These are phyloP conservation scores for Pterocarpus macrocarpus DNA, from an alignment of 306 rosid species.

Conservation along the genomic window DNA sequence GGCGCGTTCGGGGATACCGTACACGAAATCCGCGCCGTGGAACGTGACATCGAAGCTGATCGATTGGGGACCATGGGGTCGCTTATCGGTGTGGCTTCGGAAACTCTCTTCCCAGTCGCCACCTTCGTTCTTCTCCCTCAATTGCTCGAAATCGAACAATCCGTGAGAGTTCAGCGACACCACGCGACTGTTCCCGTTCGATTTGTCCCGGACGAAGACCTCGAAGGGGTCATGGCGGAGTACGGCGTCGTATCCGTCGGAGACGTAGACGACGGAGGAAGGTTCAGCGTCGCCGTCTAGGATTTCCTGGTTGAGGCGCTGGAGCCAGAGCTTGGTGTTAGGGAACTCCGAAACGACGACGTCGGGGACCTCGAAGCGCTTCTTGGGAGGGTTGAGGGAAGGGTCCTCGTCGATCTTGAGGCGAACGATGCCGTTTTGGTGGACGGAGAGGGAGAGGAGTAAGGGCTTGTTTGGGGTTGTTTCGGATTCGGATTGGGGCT, in stretches of 20 bases:
- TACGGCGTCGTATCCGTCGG: constrained; percentile 79
- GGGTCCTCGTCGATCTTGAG: constrained; percentile 87
- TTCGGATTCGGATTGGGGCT: constrained; percentile 11
- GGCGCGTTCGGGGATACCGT: constrained; percentile 95
- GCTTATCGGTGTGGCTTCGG: constrained; percentile 68
- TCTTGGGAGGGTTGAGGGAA: constrained; percentile 62
- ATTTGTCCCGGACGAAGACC: constrained; percentile 70
- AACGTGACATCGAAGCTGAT: constrained; percentile 91
- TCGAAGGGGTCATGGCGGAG: constrained; percentile 91
- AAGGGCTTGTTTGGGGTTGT: constrained; percentile 60
- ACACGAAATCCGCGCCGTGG: constrained; percentile 79
- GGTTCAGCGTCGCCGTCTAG: constrained; percentile 48
- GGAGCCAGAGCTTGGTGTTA: constrained; percentile 73
- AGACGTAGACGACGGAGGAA: constrained; percentile 69
- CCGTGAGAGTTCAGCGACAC: constrained; percentile 85
- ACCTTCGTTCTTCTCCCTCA: constrained; percentile 68
- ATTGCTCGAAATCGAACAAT: constrained; percentile 87
- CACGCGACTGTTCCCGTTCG: constrained; percentile 46
- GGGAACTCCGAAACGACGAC: constrained; percentile 72
- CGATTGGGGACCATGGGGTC: constrained; percentile 95
- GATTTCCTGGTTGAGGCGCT: constrained; percentile 58
- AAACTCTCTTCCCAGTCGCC: constrained; percentile 89
- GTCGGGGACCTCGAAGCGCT: constrained; percentile 83
- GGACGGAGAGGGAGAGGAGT: constrained; percentile 74
- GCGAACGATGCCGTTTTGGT: constrained; percentile 74